Percentiles rank a stretch among this genome's conserved stretches.
These are phyloP conservation scores for Rosa hybrid DNA, from an alignment of 331 rosid species.

Conservation along the genomic window DNA sequence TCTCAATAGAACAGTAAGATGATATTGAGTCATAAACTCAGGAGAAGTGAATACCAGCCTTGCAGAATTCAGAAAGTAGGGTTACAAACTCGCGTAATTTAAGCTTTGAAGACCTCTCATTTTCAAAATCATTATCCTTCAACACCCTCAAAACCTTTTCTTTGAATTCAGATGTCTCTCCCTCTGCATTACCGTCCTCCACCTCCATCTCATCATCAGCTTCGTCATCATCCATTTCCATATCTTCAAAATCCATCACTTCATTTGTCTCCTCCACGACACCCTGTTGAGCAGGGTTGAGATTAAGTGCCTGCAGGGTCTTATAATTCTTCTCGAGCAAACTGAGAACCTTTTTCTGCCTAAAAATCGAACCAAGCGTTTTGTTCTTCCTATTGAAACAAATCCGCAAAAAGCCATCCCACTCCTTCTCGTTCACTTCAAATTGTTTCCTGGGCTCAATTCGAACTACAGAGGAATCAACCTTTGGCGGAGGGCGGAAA, in stretches of 20 bases:
- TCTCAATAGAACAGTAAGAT: background rate
- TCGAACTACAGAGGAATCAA: conserved; percentile 84
- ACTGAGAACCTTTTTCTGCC: conserved; percentile 72
- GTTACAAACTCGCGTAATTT: conserved; percentile 68
- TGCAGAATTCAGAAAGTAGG: conserved; percentile 73
- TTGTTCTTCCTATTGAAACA: conserved; percentile 90
- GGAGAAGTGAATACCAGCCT: conserved; percentile 76
- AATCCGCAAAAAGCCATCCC: conserved; percentile 83
- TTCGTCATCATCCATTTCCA: conserved; percentile 57
- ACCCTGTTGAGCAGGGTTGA: conserved; percentile 46
- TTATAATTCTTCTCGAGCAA: conserved; percentile 84
- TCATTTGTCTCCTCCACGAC: conserved; percentile 27
- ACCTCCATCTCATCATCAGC: conserved; percentile 55
- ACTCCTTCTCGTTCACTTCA: conserved; percentile 75
- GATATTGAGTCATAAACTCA: conserved; percentile 26
- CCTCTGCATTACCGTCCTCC: conserved; percentile 58
- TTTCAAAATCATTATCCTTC: conserved; percentile 82
- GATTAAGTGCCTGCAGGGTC: conserved; percentile 58
- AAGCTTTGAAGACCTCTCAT: conserved; percentile 84
- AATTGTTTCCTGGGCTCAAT: conserved; percentile 80
- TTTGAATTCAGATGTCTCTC: conserved; percentile 72
- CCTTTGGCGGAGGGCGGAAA: conserved; percentile 91
- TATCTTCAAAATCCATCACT: conserved; percentile 34
- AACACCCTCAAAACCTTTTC: conserved; percentile 61
- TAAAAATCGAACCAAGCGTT: conserved; percentile 79